Evolutionary conservation across 2,329 filamentous ascomycete species (phyloP).

Genomic region (Verticillium alfalfae): DNA sequence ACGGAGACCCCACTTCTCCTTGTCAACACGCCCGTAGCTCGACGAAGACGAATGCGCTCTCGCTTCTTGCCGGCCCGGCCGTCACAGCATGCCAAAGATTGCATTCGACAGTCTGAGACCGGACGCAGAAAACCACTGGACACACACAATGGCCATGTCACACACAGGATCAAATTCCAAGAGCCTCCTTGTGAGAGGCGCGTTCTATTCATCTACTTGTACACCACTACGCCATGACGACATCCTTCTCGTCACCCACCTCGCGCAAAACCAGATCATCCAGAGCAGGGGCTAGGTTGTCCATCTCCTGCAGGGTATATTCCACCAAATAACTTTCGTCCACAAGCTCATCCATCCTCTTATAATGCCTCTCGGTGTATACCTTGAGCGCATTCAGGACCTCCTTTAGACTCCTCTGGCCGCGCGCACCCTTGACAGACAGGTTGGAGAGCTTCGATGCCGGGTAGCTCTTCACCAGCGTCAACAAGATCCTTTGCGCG

Average conservation of each 20-base stretch:
- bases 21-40: background rate
- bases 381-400: slow-evolving; percentile 80
- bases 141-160: background rate
- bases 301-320: slow-evolving; percentile 92
- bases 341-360: slow-evolving; percentile 78
- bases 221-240: slow-evolving; percentile 27
- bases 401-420: slow-evolving; percentile 68
- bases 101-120: no score
- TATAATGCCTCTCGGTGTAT: slow-evolving; percentile 92
- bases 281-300: slow-evolving; percentile 53
- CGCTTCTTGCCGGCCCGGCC: background rate
- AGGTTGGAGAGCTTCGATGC: slow-evolving; percentile 70
- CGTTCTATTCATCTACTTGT: background rate
- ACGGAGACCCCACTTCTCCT: background rate
- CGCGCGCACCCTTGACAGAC: slow-evolving; percentile 51
- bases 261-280: slow-evolving; percentile 25
- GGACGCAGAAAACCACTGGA: no score
- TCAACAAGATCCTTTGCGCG: slow-evolving; percentile 78
- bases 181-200: background rate
- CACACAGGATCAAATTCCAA: background rate
- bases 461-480: slow-evolving; percentile 75
- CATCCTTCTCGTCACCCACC: slow-evolving; percentile 31
- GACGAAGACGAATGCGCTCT: background rate
- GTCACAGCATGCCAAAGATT: background rate
- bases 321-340: slow-evolving; percentile 94